Conservation (phyloP, 2,329 filamentous ascomycete species). For the Penicillium sp. region DNA sequence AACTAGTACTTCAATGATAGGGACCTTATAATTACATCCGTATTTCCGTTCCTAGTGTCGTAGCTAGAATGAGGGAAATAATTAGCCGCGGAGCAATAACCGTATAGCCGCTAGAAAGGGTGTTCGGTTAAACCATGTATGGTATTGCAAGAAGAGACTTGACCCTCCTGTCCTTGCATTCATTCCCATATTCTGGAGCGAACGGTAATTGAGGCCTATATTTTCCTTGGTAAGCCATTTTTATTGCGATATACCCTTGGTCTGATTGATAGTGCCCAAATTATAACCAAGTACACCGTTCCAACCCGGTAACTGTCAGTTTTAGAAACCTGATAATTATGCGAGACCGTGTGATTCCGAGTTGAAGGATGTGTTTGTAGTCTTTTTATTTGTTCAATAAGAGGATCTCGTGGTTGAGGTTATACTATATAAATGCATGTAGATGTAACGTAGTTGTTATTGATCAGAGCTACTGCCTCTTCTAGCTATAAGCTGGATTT, state of each 20-base stretch:
- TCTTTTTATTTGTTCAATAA: background rate
- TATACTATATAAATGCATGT: too few relatives aligned
- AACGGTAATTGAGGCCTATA: background rate
- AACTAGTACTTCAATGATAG: too few relatives aligned
- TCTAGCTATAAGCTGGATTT: background rate
- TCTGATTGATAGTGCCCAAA: background rate
- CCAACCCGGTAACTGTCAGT: background rate
- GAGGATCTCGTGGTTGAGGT: background rate
- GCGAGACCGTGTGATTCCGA: background rate
- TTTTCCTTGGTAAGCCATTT: background rate
- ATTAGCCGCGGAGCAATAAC: too few relatives aligned
- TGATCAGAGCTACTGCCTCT: background rate
- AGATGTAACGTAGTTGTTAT: too few relatives aligned
- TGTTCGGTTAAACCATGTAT: background rate
- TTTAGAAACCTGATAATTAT: background rate
- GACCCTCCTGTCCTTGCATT: too few relatives aligned
- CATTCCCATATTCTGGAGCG: background rate
- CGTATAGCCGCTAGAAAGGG: too few relatives aligned
- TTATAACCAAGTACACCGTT: background rate
- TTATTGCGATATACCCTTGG: background rate
- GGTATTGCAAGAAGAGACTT: background rate
- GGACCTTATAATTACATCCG: too few relatives aligned
- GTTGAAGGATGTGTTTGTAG: background rate
- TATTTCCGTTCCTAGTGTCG: too few relatives aligned
- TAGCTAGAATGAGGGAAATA: too few relatives aligned